Percentiles rank a stretch among this genome's conserved stretches.
Evolutionary conservation across 805 yeast genomes (phyloP).

Genomic region (Lipomyces mesembrius): DNA sequence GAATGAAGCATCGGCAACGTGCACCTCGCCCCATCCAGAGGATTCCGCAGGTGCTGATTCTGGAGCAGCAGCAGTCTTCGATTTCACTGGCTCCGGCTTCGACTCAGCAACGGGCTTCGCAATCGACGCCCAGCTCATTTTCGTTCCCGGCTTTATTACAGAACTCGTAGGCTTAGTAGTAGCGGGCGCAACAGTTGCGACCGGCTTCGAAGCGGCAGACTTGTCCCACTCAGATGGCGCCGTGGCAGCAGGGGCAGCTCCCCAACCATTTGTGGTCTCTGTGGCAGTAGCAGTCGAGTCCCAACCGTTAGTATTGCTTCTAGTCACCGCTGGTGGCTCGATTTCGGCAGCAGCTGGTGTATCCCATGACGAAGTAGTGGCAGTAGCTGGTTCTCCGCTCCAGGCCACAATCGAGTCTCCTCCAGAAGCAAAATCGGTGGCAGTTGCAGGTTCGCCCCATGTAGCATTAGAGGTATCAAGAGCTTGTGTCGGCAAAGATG

Average conservation of each 20-base stretch:
- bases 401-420: not conserved
- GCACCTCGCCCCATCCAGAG: slow-evolving; percentile 13
- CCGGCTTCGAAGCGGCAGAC: slow-evolving; percentile 34
- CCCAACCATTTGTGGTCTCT: slow-evolving; percentile 6
- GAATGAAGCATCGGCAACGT: slow-evolving; percentile 7
- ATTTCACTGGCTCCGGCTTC: not conserved
- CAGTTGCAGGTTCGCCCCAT: not conserved
- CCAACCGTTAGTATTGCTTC: slow-evolving; percentile 12
- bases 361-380: slow-evolving; percentile 1
- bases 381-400: not conserved
- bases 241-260: not conserved
- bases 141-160: slow-evolving; percentile 35
- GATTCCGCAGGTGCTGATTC: slow-evolving; percentile 24
- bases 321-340: slow-evolving; percentile 4
- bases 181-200: slow-evolving; percentile 27
- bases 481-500: not conserved
- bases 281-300: slow-evolving; percentile 10
- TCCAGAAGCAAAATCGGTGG: not conserved
- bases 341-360: slow-evolving; percentile 11
- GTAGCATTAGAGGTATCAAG: not conserved
- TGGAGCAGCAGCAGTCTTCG: slow-evolving; percentile 26
- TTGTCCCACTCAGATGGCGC: not conserved
- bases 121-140: slow-evolving; percentile 39
- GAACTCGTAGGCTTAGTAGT: slow-evolving; percentile 25
- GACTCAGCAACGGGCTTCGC: slow-evolving; percentile 33